Evolutionary conservation across 495 filamentous ascomycete genomes (phyloP).

Genomic region (Immersiella caudata): DNA sequence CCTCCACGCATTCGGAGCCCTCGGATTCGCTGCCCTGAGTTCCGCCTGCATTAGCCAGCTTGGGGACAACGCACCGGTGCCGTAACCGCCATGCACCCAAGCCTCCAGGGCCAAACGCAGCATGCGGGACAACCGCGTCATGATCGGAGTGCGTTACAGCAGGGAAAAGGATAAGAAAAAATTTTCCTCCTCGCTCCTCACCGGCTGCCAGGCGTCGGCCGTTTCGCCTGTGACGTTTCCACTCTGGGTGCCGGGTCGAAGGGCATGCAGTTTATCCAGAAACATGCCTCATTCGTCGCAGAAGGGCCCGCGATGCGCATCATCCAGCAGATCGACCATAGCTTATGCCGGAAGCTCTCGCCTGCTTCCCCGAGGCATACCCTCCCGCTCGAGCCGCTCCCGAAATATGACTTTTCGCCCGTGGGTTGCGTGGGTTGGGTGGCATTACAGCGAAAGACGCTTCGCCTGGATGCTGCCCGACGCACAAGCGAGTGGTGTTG

Average conservation of each 20-base stretch:
- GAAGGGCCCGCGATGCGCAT: slow-evolving; percentile 27
- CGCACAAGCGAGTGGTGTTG: slow-evolving; percentile 22
- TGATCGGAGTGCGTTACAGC: slow-evolving; percentile 1
- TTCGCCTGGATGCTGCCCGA: slow-evolving; percentile 26
- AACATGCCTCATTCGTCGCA: slow-evolving; percentile 21
- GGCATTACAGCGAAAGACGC: slow-evolving; percentile 23
- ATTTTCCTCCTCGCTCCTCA: slow-evolving; percentile 4
- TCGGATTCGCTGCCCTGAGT: slow-evolving; percentile 26
- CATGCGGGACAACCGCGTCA: slow-evolving; percentile 23
- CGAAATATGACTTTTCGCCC: slow-evolving; percentile 22
- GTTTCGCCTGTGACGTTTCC: slow-evolving; percentile 24
- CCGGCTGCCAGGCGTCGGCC: slow-evolving; percentile 16
- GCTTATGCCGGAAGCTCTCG: slow-evolving; percentile 23
- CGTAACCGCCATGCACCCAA: slow-evolving; percentile 21
- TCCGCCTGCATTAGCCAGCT: slow-evolving; percentile 22
- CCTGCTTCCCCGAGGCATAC: slow-evolving; percentile 30
- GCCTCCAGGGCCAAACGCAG: slow-evolving; percentile 12
- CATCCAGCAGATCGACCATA: slow-evolving; percentile 29
- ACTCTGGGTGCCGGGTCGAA: slow-evolving; percentile 12
- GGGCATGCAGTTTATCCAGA: slow-evolving; percentile 28
- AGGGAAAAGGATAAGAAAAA: slow-evolving; percentile 18
- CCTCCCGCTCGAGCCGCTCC: slow-evolving; percentile 29
- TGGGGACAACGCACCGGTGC: slow-evolving; percentile 17
- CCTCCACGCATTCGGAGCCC: neutral
- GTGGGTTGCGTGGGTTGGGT: slow-evolving; percentile 25